These are phyloP conservation scores for Candolleomyces eurysporus DNA, from an alignment of 768 basidiomycete genomes.

Conservation along the genomic window DNA sequence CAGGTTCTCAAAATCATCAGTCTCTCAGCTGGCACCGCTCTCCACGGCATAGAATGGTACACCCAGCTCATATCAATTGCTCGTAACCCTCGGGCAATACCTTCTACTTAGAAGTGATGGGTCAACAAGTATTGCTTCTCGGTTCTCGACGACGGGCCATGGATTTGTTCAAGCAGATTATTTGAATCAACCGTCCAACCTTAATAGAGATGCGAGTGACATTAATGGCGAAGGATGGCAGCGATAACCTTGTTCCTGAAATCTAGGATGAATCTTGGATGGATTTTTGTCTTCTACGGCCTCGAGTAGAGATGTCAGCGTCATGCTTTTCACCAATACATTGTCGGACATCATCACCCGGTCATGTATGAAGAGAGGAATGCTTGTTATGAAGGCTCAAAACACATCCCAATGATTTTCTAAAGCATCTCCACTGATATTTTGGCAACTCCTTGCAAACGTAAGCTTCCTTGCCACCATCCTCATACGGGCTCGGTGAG, in stretches of 20 bases:
- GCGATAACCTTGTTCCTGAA: not conserved
- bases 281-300: slow-evolving; percentile 17
- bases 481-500: slow-evolving; percentile 33
- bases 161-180: slow-evolving; percentile 8
- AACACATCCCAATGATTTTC: slow-evolving; percentile 24
- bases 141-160: not conserved
- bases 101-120: slow-evolving; percentile 2
- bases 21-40: too few species aligned
- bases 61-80: not conserved
- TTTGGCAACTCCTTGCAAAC: not conserved
- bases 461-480: slow-evolving; percentile 39
- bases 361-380: slow-evolving; percentile 37
- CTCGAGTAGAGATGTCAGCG: too few species aligned
- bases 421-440: slow-evolving; percentile 2
- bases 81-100: not conserved
- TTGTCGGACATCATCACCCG: slow-evolving; percentile 31
- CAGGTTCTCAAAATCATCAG: too few species aligned
- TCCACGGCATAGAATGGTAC: too few species aligned
- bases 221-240: not conserved
- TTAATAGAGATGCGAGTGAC: slow-evolving; percentile 2
- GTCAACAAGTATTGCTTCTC: slow-evolving; percentile 2
- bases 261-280: slow-evolving; percentile 29
- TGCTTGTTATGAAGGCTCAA: slow-evolving; percentile 35
- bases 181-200: slow-evolving; percentile 1
- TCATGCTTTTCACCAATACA: slow-evolving; percentile 28